Evolutionary conservation across 495 filamentous ascomycete species (phyloP).

Genomic region (Diplogelasinospora grovesii): DNA sequence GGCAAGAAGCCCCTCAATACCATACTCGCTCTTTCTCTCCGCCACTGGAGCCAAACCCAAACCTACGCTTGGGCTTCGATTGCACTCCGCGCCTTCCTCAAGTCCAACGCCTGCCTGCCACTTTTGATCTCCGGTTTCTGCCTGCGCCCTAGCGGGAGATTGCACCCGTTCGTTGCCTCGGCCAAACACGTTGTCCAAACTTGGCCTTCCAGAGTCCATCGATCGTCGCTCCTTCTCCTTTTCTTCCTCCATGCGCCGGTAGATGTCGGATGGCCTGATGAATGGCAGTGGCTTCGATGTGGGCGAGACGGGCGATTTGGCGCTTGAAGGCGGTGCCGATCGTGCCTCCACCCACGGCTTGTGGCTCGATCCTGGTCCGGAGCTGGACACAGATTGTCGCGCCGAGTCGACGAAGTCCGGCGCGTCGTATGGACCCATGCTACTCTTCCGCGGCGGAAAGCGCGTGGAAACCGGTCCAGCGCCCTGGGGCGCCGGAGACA

Average conservation of each 20-base stretch:
- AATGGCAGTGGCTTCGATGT: conserved; percentile 54
- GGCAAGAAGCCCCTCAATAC: conserved; percentile 36
- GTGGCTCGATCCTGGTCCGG: conserved; percentile 18
- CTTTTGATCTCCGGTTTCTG: conserved; percentile 5
- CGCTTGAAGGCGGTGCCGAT: conserved; percentile 28
- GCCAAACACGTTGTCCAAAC: conserved; percentile 28
- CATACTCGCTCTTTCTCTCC: conserved; percentile 54
- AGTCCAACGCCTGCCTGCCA: conserved; percentile 9
- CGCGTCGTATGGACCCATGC: conserved; percentile 42
- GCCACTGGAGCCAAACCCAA: conserved; percentile 49
- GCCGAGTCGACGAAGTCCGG: conserved; percentile 19
- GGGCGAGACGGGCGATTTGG: conserved; percentile 16
- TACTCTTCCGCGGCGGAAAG: conserved; percentile 56
- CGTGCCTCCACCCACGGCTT: conserved; percentile 26
- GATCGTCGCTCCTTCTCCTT: conserved; percentile 49
- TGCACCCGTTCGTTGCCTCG: neutral
- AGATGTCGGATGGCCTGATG: conserved; percentile 72
- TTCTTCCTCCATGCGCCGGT: conserved; percentile 65
- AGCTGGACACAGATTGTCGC: conserved; percentile 8
- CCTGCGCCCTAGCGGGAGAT: neutral
- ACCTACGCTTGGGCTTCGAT: conserved; percentile 28
- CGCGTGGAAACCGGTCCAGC: conserved; percentile 23
- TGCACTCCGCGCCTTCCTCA: conserved; percentile 26
- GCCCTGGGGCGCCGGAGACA: conserved; percentile 15
- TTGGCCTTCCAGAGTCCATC: conserved; percentile 45